Base-by-base conservation (phyloP, 768 basidiomycete genomes). In the Cystobasidium onofrii region DNA sequence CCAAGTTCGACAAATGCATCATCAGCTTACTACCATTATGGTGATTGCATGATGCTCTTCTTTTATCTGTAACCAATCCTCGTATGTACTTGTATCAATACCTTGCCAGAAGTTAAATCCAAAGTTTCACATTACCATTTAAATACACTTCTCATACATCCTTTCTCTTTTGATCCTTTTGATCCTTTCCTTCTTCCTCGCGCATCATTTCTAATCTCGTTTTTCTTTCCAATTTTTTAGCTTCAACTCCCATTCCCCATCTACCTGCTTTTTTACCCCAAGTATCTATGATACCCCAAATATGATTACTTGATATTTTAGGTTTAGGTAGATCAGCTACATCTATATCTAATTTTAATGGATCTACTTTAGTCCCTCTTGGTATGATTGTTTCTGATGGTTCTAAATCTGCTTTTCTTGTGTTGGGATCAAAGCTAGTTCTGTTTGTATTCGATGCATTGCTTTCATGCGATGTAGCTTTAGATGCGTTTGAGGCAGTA, bases 201-300 rank as follows among this genome's bases (percentile, higher is more conserved):
- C 39, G 31, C 63, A 41, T 46, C 63, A 33, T 31, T 12, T 54
- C 43, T 27, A 60, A 60, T 60, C 57, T 4, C 6, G 17, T 34
- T 13, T 27, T 34, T 13, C 33, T 36, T 20, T 44, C 69, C 17
- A 18, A 29, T 23, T 39, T 72, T 39, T 75, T 69, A 36, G 63
- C 66, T 41, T 61, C 36, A 29, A 60, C 54, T 29, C 69, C 69
- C 20, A 29, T 12, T 17, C 69, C 69, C 69, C 69, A 71, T 34
- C 33, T 36, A 6, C 55, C 65, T 7, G 65, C 55, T 44, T 71
- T 71, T 17, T 36, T 36, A 29, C 52, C 52, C 52, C 55, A 71
- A 36, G 54, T 71, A 44, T 71, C 69, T 46, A 71, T 52, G 4
- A 71, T 36, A 9, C 69, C 69, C 69, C 69, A 71, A 29, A 71